A percentile compares a stretch with the other conserved stretches of the same genome.
Conservation (phyloP, 2,329 filamentous ascomycete genomes). For the Stemphylium lycopersici region DNA sequence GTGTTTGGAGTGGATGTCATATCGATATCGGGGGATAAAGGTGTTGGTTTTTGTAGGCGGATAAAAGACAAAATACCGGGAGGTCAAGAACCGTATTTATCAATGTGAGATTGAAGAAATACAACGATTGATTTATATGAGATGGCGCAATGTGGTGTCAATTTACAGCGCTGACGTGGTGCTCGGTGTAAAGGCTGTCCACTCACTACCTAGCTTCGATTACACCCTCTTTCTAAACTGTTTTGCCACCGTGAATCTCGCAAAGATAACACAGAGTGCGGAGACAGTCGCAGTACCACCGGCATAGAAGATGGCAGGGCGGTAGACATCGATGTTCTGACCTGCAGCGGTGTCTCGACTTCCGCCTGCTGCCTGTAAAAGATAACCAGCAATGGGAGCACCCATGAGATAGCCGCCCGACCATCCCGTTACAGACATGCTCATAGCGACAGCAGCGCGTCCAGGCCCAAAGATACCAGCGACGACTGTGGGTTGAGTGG, state of each 20-base stretch:
- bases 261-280: constrained; percentile 28
- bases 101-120: no score
- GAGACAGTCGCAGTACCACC: constrained; percentile 32
- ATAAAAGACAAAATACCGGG: no score
- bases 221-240: constrained; percentile 26
- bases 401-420: constrained; percentile 37
- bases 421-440: constrained; percentile 37
- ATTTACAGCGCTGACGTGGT: no score
- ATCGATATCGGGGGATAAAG: no score
- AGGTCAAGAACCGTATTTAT: no score
- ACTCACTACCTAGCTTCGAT: no score
- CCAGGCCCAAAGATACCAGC: constrained; percentile 37
- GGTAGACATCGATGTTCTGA: constrained; percentile 30
- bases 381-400: constrained; percentile 34
- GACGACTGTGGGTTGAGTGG: constrained; percentile 37
- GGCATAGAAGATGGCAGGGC: constrained; percentile 42
- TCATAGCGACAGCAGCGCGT: constrained; percentile 36
- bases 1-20: no score
- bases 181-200: no score
- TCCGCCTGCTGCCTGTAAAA: constrained; percentile 36
- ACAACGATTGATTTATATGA: no score
- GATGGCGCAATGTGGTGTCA: no score
- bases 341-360: constrained; percentile 5
- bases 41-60: no score
- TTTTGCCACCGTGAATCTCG: constrained; percentile 28